Base-by-base conservation (phyloP, 2,329 filamentous ascomycete genomes). In the Fusarium incarnatum region DNA sequence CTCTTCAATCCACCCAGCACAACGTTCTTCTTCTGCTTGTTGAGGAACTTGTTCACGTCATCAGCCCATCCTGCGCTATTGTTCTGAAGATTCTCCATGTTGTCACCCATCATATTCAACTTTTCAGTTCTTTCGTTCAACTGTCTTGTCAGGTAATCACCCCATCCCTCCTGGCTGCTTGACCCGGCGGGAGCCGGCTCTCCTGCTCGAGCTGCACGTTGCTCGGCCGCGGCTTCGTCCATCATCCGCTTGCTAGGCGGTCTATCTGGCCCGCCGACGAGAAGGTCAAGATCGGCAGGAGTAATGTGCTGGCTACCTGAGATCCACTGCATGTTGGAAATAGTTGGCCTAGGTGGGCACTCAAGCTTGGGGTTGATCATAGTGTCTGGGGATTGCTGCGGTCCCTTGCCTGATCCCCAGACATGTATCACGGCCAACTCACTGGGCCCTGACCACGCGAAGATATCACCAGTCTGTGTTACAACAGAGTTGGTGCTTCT, bases 261-360 rank as follows among this genome's bases (percentile, higher is more conserved):
- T 5, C 96, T 88, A 75, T 96, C 92, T 3, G 94, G 91, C 0
- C 95, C 95, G 53, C 95, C 94, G 64, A 99, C 96, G 3, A 99
- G 84, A 4, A 97, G 81, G 76, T 98, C 96, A 76, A 99, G 89
- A 75, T 99, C 96, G 3, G 90, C 86, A 1, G 93, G 91, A 3
- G 93, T 94, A 47, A 99, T 87, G 74, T 97, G 92, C 79, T 98
- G 95, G 2, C 95, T 98, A 6, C 96, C 96, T 0, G 94, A 92
- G 55, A 99, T 94, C 96, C 96, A 99, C 81, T 98, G 94, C 40
- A 99, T 81, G 75, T 97, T 97, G 22, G 93, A 97, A 64, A 99
- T 99, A 0, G 94, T 97, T 2, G 96, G 96, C 4, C 96, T 89
- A 15, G 93, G 86, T 3, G 94, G 95, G 23, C 92, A 86, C 18